Base-by-base conservation (phyloP, 306 rosid genomes). In the Cicer arietinum region DNA sequence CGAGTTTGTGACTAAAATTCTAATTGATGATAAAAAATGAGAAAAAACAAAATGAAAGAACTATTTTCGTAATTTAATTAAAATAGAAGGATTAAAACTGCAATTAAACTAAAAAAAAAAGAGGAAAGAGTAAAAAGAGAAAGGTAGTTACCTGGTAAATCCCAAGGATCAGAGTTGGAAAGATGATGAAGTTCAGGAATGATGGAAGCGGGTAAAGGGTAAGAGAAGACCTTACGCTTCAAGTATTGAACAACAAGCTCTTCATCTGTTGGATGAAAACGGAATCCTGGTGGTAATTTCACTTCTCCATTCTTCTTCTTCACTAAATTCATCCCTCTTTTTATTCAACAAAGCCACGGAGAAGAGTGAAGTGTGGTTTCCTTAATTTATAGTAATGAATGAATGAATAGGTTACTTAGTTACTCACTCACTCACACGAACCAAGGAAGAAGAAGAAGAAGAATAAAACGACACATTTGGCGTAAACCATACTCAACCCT, bases 101-200 rank as follows among this genome's bases (percentile, higher is more conserved):
- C 16, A 14, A 14, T 14, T 14, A 14, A 14, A 14, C 16, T 14
- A 14, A 14, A 14, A 14, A 14, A 14, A 20, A 20, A 20, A 1
- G 1, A 18, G 1, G 20, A 8, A 6, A 54, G 1, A 50, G 2
- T 0, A 0, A 4, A 25, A 30, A 11, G 10, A 6, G 6, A 18
- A 43, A 10, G 6, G 0, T 0, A 7, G 0, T 5, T 17, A 92
- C 98, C 98, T 65, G 97, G 99, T 84, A 94, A 90, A 89, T 94
- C 99, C 98, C 99, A 94, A 11, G 99, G 99, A 76, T 94, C 99
- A n/a, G 88, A 84, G 58, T 90, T 94, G 89, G 93, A 90, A 67
- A 94, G 89, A 64, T 92, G 89, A 64, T 90, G 89, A 67, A 88
- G 89, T 22, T 94, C 96, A 13, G 98, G 99, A 68, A 94, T 94